phyloP scores from a whole-genome alignment of 1,284 basidiomycete species.

The Apiotrichum mycotoxinovorans region DNA sequence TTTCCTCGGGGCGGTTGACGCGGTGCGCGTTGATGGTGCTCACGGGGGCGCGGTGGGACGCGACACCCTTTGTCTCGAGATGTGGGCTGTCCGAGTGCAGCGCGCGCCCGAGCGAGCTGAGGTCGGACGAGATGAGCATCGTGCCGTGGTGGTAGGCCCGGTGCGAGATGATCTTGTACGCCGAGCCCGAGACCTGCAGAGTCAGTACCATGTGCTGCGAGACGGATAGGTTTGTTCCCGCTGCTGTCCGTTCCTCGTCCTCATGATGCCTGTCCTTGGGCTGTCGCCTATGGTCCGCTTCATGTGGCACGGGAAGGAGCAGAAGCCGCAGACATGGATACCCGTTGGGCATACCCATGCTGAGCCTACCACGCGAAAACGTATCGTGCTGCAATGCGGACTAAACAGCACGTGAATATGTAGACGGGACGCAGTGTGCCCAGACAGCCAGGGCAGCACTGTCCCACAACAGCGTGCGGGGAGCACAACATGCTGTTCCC shows the following conservation, averaged over 20 bases:
- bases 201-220: not conserved
- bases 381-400: too few relatives aligned
- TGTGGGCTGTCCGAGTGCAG: conserved; percentile 64
- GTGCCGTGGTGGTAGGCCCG: conserved; percentile 98
- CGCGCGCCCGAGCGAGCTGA: conserved; percentile 67
- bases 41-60: conserved; percentile 84
- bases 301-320: not conserved
- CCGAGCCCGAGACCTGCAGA: conserved; percentile 88
- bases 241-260: too few relatives aligned
- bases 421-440: too few relatives aligned
- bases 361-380: too few relatives aligned
- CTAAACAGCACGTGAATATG: too few relatives aligned
- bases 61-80: conserved; percentile 80
- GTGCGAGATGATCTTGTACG: conserved; percentile 89
- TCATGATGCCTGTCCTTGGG: too few relatives aligned
- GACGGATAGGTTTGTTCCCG: too few relatives aligned
- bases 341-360: not conserved
- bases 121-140: conserved; percentile 86
- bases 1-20: conserved; percentile 36
- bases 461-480: too few relatives aligned
- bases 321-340: too few relatives aligned
- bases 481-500: too few relatives aligned
- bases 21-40: conserved; percentile 67
- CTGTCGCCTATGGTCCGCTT: too few relatives aligned
- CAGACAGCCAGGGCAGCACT: too few relatives aligned